Evolutionary conservation across 129 eudicot genomes (phyloP), one percentile per base, ranked within the genome.

Genomic region (Arctium lappa): DNA sequence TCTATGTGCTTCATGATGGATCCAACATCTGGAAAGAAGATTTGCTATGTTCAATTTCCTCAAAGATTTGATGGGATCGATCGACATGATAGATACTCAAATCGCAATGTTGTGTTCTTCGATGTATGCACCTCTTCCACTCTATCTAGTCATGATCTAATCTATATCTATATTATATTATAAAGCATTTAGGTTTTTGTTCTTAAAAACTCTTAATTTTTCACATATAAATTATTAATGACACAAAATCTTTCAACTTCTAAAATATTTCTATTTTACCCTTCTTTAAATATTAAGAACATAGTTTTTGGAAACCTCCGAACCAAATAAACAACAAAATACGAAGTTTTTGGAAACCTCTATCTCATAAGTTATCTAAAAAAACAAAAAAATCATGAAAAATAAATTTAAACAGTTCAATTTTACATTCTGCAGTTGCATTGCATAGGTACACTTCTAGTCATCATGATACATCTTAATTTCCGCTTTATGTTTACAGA

Each of bases 1-100:
- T 82, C 98, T 79, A 93, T 93, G 98, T 93, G 98, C 72, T 93
- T 93, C 89, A 81, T 93, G 94, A 93, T 93, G 98, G 98, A 93
- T 80, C 98, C 98, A 8, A 92, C 91, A 48, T 84, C 98, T 0
- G 98, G 98, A 68, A 93, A 93, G 90, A 91, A 93, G 53, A 91
- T 93, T 65, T 93, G 98, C 77, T 93, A 93, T 31, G 97, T 93
- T 60, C 97, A 93, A 31, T 93, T 93, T 79, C 97, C 97, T 81
- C 97, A 93, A 83, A 91, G 97, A 66, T 93, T 93, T 53, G 97
- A 93, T 66, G 97, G 97, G 12, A 93, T 93, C n/a, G 98, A 93
- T 89, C 86, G 98, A 66, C 98, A 93, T 3, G 98, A 93, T 83
- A 77, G 98, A 78, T 93, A 93, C 81, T 93, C 98, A 16, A 93